These are phyloP conservation scores for Chrysanthemum makinoi DNA, from an alignment of 129 eudicot genomes.

Conservation along the genomic window DNA sequence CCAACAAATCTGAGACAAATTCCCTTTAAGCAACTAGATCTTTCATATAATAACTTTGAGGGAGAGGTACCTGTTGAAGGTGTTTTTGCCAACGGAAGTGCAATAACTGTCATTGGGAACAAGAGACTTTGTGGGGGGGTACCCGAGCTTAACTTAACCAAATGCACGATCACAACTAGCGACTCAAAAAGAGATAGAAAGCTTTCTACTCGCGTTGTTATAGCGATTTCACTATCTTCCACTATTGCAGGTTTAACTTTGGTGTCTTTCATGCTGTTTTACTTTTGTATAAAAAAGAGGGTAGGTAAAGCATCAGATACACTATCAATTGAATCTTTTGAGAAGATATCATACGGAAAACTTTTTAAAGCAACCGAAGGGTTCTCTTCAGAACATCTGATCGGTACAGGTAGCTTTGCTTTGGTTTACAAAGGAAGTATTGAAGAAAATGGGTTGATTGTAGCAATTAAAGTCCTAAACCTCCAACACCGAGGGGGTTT, in stretches of 20 bases:
- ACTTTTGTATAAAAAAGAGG: background rate
- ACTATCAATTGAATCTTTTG: conserved; percentile 5
- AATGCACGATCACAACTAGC: conserved; percentile 12
- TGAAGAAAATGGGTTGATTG: conserved; percentile 5
- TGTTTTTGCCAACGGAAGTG: conserved; percentile 16
- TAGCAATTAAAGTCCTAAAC: conserved; percentile 42
- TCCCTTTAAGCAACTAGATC: conserved; percentile 8
- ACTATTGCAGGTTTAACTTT: background rate
- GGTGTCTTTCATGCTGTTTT: background rate
- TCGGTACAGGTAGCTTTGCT: conserved; percentile 38
- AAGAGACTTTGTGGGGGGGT: conserved; percentile 29
- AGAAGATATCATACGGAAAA: conserved; percentile 27
- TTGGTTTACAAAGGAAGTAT: conserved; percentile 36
- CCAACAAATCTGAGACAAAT: conserved; percentile 17
- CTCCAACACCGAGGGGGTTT: conserved; percentile 28
- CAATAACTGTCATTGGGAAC: conserved; percentile 24
- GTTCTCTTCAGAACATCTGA: conserved; percentile 29
- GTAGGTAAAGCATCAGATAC: conserved; percentile 2
- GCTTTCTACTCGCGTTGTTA: background rate
- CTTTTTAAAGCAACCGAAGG: conserved; percentile 36
- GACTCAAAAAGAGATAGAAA: conserved; percentile 1
- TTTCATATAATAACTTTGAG: conserved; percentile 28
- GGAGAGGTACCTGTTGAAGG: conserved; percentile 26
- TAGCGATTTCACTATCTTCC: conserved; percentile 19
- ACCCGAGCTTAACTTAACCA: conserved; percentile 13